A percentile compares a stretch with the other conserved stretches of the same genome.
phyloP scores from a whole-genome alignment of 768 basidiomycete genomes.

The Agaricus subrufescens region DNA sequence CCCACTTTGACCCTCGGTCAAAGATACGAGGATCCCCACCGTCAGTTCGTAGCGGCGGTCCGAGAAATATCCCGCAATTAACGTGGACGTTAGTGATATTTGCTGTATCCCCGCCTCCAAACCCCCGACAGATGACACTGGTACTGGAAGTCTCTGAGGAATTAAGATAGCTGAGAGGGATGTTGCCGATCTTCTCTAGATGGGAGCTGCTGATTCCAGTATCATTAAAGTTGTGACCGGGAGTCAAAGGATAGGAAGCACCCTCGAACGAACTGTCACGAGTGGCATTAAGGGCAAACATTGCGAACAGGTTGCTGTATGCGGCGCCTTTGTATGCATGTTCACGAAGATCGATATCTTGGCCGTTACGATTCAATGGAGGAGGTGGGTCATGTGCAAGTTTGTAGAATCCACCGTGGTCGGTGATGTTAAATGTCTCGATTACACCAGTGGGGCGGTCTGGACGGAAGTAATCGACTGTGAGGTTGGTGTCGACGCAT shows the following conservation, averaged over 20 bases:
- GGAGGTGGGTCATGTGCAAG: conserved; percentile 11
- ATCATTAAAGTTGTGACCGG: background rate
- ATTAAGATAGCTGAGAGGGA: background rate
- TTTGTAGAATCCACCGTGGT: conserved; percentile 14
- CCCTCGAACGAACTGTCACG: background rate
- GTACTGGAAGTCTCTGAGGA: background rate
- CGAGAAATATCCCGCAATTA: background rate
- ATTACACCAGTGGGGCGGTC: background rate
- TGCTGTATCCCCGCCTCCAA: background rate
- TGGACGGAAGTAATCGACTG: conserved; percentile 12
- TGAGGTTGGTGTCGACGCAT: conserved; percentile 20
- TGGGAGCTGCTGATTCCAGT: background rate
- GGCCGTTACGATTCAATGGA: background rate
- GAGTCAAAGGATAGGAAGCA: background rate
- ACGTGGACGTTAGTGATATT: background rate
- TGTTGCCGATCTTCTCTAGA: background rate
- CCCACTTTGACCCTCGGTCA: conserved; percentile 8
- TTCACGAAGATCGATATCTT: background rate
- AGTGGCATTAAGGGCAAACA: background rate
- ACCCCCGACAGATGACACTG: background rate
- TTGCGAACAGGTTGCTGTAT: background rate
- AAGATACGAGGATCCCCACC: conserved; percentile 9
- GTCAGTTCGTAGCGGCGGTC: background rate
- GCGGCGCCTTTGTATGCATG: background rate
- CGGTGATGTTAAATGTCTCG: conserved; percentile 12